Evolutionary conservation across 352 stramenopile genomes (phyloP).

Genomic region (Globisporangium apiculatum): DNA sequence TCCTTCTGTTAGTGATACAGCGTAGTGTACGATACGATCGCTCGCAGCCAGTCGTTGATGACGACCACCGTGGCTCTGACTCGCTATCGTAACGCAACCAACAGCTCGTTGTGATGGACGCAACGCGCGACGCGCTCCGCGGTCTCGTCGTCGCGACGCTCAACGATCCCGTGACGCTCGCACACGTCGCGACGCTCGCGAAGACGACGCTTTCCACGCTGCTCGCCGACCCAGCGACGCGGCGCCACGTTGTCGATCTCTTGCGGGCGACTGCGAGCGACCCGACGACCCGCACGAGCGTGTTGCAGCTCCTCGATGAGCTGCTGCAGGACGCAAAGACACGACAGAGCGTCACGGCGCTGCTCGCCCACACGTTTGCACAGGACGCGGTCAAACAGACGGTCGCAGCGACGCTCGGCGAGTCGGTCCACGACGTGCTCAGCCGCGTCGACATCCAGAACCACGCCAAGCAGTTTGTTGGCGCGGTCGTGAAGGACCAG

Average conservation of each 20-base stretch:
- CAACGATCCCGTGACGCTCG: conserved; percentile 50
- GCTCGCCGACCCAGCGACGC: conserved; percentile 48
- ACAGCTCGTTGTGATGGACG: conserved; percentile 66
- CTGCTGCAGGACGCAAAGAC: conserved; percentile 55
- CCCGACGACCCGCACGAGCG: conserved; percentile 31
- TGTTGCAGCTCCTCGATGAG: conserved; percentile 52
- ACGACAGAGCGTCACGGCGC: conserved; percentile 42
- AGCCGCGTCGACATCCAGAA: conserved; percentile 69
- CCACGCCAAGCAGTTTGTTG: conserved; percentile 81
- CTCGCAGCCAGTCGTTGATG: no score
- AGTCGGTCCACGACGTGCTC: conserved; percentile 69
- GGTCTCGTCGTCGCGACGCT: conserved; percentile 49
- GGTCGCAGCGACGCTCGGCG: conserved; percentile 43
- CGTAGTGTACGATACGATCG: no score
- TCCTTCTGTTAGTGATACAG: conserved; percentile 1
- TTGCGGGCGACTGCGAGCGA: conserved; percentile 40
- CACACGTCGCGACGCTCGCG: conserved; percentile 39
- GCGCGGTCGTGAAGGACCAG: conserved; percentile 69
- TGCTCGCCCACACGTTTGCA: conserved; percentile 59
- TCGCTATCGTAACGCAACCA: background rate
- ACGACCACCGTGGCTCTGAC: background rate
- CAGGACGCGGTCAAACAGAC: conserved; percentile 64
- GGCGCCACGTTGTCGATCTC: conserved; percentile 48
- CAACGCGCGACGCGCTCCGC: conserved; percentile 45
- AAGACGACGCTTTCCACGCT: conserved; percentile 38